These are phyloP conservation scores for Geosiphon pyriformis DNA, from an alignment of 192 early-diverging fungal genomes.

Conservation along the genomic window DNA sequence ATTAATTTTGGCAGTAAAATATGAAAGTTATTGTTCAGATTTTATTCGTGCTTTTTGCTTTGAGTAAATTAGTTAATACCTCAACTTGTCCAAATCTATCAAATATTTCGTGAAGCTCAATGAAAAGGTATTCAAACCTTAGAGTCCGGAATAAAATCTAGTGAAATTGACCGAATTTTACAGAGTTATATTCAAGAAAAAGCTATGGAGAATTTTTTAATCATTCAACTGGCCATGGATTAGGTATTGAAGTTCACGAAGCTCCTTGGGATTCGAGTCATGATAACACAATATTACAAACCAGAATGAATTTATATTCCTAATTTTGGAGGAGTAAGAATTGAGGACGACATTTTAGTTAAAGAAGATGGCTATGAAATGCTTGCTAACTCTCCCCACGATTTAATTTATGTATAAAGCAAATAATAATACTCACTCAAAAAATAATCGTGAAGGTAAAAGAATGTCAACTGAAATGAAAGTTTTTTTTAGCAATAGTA, in stretches of 20 bases:
- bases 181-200: constrained; percentile 32
- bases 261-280: constrained; percentile 49
- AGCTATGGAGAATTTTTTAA: constrained; percentile 42
- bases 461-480: constrained; percentile 10
- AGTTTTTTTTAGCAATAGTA: constrained; percentile 1
- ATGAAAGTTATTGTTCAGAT: constrained; percentile 8
- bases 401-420: constrained; percentile 1
- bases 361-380: constrained; percentile 34
- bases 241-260: constrained; percentile 50
- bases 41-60: not conserved
- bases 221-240: constrained; percentile 48
- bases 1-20: constrained; percentile 4
- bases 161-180: constrained; percentile 43
- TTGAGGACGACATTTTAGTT: constrained; percentile 36
- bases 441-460: not conserved
- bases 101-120: constrained; percentile 1
- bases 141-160: constrained; percentile 29
- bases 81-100: not conserved
- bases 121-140: constrained; percentile 22
- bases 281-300: constrained; percentile 33
- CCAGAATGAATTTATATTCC: constrained; percentile 49
- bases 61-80: constrained; percentile 5
- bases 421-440: not conserved
- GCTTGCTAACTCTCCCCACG: constrained; percentile 15
- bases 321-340: constrained; percentile 20